Evolutionary conservation across 345 rosid genomes (phyloP), one percentile per base, ranked within the genome.

Genomic region (Acer saccharum): DNA sequence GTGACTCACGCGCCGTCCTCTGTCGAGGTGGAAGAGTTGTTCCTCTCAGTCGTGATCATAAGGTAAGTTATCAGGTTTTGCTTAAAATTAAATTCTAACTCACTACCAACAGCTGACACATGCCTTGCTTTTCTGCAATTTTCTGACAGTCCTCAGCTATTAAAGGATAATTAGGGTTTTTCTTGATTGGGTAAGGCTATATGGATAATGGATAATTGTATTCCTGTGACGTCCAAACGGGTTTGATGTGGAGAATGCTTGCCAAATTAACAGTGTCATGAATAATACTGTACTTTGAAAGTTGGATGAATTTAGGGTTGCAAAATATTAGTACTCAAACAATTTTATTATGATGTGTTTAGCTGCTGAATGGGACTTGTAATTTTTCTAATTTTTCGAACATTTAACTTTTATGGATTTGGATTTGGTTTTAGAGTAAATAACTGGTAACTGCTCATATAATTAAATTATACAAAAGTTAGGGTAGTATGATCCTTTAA

Each of bases 1-100:
- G 94, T 7, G 94, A 88, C 76, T 90, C 94, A 54, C 92, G 91
- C 63, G 91, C 92, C 78, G 90, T 89, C 69, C 90, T 90, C n/a
- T 82, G 86, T 79, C 85, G 90, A 0, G 89, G 76, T 5, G 87
- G 91, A 7, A 78, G 63, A 75, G 87, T 88, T 17, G 25, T 87
- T 48, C 88, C 92, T 20, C 87, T 90, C 21, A 84, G 87, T 43
- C 71, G 65, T 12, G 94, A 90, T 81, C 94, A 88, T 61, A 90
- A 88, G 92, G 90, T 90, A 66, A 68, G 86, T 71, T 71, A 7
- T 46, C 3, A 43, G 46, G 46, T 39, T 71, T 4, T 48, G 25
- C 25, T 55, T 32, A 1, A 60, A 43, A 43, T 43, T 62, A 23
- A 11, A 69, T 3, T 29, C 67, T 43, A n/a, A n/a, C 61, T 35